Evolutionary conservation across 169 alveolate genomes (phyloP).

Genomic region (Amoebophrya sp.): DNA sequence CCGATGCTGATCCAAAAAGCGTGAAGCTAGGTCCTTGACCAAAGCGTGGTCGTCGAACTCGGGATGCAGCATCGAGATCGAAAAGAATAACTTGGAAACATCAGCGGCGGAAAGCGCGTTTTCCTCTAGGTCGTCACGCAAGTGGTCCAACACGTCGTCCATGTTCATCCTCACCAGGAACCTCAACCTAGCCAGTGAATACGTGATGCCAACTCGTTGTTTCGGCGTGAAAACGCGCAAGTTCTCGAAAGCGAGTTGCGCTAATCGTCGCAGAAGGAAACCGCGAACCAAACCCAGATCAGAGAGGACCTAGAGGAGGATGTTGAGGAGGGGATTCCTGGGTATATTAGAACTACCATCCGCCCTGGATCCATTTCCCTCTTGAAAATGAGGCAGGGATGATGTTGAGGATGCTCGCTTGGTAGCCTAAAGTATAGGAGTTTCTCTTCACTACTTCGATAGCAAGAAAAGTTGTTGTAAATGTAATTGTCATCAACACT

Average conservation of each 20-base stretch:
- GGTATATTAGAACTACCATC: not conserved
- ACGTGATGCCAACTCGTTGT: slow-evolving; percentile 43
- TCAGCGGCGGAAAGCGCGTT: not conserved
- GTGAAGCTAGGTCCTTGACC: not conserved
- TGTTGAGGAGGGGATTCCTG: not conserved
- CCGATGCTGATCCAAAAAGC: not conserved
- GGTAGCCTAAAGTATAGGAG: not conserved
- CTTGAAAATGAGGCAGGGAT: no score
- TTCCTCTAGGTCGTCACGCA: not conserved
- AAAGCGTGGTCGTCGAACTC: not conserved
- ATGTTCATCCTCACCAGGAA: slow-evolving; percentile 31
- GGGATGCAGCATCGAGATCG: not conserved
- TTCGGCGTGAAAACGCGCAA: slow-evolving; percentile 46
- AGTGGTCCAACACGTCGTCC: slow-evolving; percentile 20
- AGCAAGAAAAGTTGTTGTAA: not conserved
- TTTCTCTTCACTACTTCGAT: not conserved
- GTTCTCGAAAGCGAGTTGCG: slow-evolving; percentile 55
- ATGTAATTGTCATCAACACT: not conserved
- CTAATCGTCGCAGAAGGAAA: slow-evolving; percentile 54
- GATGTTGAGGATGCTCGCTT: no score
- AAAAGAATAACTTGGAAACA: not conserved
- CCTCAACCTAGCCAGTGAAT: slow-evolving; percentile 44
- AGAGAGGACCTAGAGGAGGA: not conserved
- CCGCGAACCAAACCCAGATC: slow-evolving; percentile 51
- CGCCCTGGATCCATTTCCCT: no score